Conservation (phyloP, 441 rosid genomes). For the Gossypium aridum region DNA sequence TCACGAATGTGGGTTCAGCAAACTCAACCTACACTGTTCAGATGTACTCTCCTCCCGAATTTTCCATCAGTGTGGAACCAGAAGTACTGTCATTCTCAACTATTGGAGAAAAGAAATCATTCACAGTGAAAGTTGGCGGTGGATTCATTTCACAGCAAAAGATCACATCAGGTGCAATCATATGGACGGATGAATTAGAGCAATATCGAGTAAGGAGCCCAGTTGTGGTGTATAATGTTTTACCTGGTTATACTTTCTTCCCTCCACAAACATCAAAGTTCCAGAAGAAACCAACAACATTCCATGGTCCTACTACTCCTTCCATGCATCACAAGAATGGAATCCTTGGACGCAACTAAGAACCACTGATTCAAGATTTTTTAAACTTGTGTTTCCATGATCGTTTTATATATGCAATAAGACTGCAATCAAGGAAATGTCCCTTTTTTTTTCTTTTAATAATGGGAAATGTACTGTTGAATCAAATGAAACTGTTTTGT, state of each 20-base stretch:
- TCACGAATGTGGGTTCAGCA: slow-evolving; percentile 35
- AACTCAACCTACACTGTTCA: slow-evolving; percentile 25
- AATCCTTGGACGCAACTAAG: slow-evolving; percentile 19
- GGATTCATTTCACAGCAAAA: slow-evolving; percentile 13
- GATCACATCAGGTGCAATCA: slow-evolving; percentile 14
- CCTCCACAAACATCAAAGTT: neutral
- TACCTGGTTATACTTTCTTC: slow-evolving; percentile 11
- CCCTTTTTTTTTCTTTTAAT: no score
- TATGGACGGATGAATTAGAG: slow-evolving; percentile 21
- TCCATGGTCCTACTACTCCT: slow-evolving; percentile 20
- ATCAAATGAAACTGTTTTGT: no score
- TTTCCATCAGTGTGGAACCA: slow-evolving; percentile 24
- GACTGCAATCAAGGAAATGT: no score
- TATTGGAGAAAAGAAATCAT: slow-evolving; percentile 20
- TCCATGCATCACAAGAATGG: slow-evolving; percentile 26
- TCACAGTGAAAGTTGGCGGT: slow-evolving; percentile 14
- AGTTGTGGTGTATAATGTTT: slow-evolving; percentile 23
- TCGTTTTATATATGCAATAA: no score
- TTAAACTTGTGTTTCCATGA: no score
- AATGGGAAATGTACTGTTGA: no score
- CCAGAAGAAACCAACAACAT: slow-evolving; percentile 8
- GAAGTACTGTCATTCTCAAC: slow-evolving; percentile 16
- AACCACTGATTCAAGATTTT: neutral
- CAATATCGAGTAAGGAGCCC: slow-evolving; percentile 22
- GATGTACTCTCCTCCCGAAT: neutral